Conservation (phyloP, 2,329 filamentous ascomycete genomes). For the Aspergillus sp. region DNA sequence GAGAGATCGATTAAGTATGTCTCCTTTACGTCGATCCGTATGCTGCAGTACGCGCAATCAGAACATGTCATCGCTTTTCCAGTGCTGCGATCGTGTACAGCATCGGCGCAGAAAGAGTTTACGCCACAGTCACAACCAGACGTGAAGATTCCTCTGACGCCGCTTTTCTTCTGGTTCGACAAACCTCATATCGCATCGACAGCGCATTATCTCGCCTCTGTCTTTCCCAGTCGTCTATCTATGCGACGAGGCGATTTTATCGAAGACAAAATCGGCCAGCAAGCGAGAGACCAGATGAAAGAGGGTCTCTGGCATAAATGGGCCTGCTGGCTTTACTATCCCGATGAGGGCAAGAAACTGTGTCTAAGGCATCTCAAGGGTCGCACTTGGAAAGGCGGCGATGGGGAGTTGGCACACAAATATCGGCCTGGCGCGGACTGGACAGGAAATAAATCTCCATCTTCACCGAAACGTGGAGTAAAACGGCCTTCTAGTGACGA, state of each 20-base stretch:
- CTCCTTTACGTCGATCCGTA: constrained; percentile 1
- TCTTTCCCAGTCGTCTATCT: constrained; percentile 5
- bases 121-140: background rate
- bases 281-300: constrained; percentile 7
- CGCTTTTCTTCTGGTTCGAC: constrained; percentile 9
- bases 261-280: constrained; percentile 9
- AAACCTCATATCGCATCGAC: constrained; percentile 6
- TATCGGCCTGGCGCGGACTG: background rate
- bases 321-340: constrained; percentile 7
- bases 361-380: constrained; percentile 6
- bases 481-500: no score
- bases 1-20: constrained; percentile 1
- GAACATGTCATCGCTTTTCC: background rate
- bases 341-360: constrained; percentile 1
- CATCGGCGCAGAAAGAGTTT: constrained; percentile 1
- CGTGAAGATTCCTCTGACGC: constrained; percentile 1
- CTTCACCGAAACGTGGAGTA: background rate
- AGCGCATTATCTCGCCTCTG: constrained; percentile 3
- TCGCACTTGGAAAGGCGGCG: constrained; percentile 3
- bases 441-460: background rate
- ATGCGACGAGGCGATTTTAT: constrained; percentile 8
- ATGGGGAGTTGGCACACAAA: background rate
- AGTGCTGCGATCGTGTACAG: background rate
- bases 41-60: constrained; percentile 1
- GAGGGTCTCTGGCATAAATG: constrained; percentile 5